A percentile compares a stretch with the other conserved stretches of the same genome.
These are phyloP conservation scores for Candida tetrigidarum DNA, from an alignment of 1,139 yeast species.

Conservation along the genomic window DNA sequence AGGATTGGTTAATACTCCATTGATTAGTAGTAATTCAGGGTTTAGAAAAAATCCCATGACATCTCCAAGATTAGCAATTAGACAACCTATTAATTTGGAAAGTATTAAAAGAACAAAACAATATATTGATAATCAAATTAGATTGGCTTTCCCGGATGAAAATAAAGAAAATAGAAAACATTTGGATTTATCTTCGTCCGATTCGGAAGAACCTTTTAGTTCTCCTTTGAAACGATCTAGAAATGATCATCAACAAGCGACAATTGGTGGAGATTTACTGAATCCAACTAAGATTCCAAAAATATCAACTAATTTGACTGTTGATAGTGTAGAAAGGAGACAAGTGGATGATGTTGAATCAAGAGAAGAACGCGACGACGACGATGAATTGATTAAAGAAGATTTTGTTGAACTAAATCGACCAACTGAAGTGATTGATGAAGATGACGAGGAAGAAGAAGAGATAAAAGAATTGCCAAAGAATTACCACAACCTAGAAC, in stretches of 20 bases:
- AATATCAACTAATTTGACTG: no score
- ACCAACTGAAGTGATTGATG: conserved; percentile 17
- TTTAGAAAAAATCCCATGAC: conserved; percentile 39
- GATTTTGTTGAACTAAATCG: conserved; percentile 7
- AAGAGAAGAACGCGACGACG: background rate
- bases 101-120: conserved; percentile 22
- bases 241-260: conserved; percentile 5
- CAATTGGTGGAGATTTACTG: conserved; percentile 16
- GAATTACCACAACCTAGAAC: conserved; percentile 8
- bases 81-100: conserved; percentile 19
- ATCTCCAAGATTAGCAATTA: conserved; percentile 34
- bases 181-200: conserved; percentile 10
- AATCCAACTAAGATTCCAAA: conserved; percentile 21
- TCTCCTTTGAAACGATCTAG: conserved; percentile 20
- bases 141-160: conserved; percentile 19
- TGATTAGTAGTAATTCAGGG: conserved; percentile 13
- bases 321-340: background rate
- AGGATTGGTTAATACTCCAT: conserved; percentile 21
- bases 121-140: conserved; percentile 20
- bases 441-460: conserved; percentile 25
- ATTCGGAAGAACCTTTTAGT: conserved; percentile 11
- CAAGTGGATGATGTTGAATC: background rate
- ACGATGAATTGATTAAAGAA: conserved; percentile 5
- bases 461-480: background rate
- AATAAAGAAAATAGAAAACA: conserved; percentile 23